These are phyloP conservation scores for Senna siamea DNA, from an alignment of 306 rosid genomes.

Conservation along the genomic window DNA sequence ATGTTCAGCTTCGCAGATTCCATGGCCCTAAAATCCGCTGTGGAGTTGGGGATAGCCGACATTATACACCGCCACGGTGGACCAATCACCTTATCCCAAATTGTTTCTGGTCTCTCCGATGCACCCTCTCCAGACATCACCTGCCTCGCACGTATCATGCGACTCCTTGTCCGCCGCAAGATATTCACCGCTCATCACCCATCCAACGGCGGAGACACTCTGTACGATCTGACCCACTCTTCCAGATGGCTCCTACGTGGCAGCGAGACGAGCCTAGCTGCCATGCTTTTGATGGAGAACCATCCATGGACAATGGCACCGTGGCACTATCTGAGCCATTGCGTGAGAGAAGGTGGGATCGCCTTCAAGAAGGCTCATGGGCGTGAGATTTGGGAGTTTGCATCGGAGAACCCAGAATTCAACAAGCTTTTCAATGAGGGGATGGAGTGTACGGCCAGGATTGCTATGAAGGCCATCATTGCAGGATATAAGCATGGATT, in stretches of 20 bases:
- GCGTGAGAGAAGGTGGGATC: slow-evolving; percentile 1
- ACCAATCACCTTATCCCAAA: slow-evolving; percentile 16
- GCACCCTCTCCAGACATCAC: slow-evolving; percentile 13
- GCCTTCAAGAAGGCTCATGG: slow-evolving; percentile 18
- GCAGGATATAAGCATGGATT: background rate
- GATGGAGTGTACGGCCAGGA: background rate
- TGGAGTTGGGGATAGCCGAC: slow-evolving; percentile 22
- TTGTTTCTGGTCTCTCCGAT: background rate
- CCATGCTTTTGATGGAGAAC: background rate
- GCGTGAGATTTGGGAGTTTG: background rate
- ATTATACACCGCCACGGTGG: slow-evolving; percentile 29
- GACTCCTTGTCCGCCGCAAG: background rate
- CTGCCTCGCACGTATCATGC: slow-evolving; percentile 10
- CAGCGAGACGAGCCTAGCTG: background rate
- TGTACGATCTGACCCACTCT: slow-evolving; percentile 11
- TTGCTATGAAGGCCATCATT: background rate
- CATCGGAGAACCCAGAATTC: background rate
- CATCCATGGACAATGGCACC: background rate
- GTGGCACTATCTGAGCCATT: background rate
- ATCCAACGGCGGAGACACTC: slow-evolving; percentile 13
- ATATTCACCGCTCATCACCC: slow-evolving; percentile 19
- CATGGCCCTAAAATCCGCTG: slow-evolving; percentile 27
- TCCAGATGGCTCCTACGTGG: slow-evolving; percentile 18
- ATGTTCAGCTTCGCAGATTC: slow-evolving; percentile 9
- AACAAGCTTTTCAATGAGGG: background rate